Conservation (phyloP, 257 asterid genomes). For the Leonotis leonurus region DNA sequence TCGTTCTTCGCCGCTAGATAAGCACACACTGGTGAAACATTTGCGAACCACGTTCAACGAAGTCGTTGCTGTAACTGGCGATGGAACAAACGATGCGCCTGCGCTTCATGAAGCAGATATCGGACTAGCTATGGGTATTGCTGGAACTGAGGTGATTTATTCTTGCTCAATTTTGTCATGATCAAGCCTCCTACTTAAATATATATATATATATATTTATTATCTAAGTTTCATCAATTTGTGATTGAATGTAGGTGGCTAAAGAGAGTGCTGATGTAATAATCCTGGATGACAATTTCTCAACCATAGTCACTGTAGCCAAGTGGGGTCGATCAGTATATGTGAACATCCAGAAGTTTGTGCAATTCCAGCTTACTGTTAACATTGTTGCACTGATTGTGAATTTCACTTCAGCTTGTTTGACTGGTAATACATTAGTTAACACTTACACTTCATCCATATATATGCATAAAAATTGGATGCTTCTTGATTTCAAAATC, state of each 20-base stretch:
- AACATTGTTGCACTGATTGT: conserved; percentile 73
- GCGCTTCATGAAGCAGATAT: conserved; percentile 98
- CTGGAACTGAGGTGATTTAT: conserved; percentile 80
- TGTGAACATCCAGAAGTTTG: conserved; percentile 80
- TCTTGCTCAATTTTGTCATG: no score
- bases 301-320: no score
- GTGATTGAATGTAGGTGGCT: conserved; percentile 59
- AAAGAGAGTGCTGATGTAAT: conserved; percentile 95
- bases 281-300: no score
- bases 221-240: not conserved
- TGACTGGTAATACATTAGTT: conserved; percentile 55
- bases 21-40: conserved; percentile 81
- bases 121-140: conserved; percentile 97
- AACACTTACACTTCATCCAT: no score
- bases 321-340: conserved; percentile 85
- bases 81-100: conserved; percentile 97
- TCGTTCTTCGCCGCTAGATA: conserved; percentile 90
- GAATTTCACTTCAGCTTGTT: conserved; percentile 77
- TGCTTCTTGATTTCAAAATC: no score
- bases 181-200: no score
- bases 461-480: no score
- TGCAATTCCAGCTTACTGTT: conserved; percentile 83
- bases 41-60: conserved; percentile 77
- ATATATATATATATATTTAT: not conserved
- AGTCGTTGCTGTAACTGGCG: conserved; percentile 97